Evolutionary conservation across 2,329 filamentous ascomycete genomes (phyloP).

Genomic region (Trichoderma sp.): DNA sequence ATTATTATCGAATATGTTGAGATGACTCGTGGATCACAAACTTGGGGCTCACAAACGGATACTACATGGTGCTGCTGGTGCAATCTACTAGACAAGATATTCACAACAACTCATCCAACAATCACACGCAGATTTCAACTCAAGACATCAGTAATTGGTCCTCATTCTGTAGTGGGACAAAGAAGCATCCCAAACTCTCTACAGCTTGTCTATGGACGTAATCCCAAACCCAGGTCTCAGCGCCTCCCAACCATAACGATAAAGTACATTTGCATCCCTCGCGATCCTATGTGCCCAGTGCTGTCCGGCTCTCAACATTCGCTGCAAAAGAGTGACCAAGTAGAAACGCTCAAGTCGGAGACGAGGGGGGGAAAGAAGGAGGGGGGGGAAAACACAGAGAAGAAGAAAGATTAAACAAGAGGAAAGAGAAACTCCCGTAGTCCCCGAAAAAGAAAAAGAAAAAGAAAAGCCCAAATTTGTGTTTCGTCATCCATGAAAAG

Average conservation of each 20-base stretch:
- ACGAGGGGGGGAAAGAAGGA: background rate
- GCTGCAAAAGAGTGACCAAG: constrained; percentile 19
- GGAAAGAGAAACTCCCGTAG: constrained; percentile 14
- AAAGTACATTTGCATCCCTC: constrained; percentile 22
- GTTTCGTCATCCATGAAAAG: constrained; percentile 15
- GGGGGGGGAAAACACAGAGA: constrained; percentile 8
- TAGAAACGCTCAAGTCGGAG: constrained; percentile 9
- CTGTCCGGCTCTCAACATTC: constrained; percentile 3
- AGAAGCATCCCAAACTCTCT: constrained; percentile 12
- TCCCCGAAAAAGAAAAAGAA: background rate
- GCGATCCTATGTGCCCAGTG: constrained; percentile 18
- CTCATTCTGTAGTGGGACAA: constrained; percentile 14
- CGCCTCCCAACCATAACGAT: constrained; percentile 15
- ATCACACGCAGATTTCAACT: background rate
- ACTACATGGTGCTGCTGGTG: no score
- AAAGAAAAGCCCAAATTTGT: constrained; percentile 9
- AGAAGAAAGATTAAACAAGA: constrained; percentile 3
- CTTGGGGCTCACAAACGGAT: no score
- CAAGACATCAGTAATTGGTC: background rate
- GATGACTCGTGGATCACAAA: no score
- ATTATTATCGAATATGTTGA: no score
- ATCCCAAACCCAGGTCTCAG: constrained; percentile 13
- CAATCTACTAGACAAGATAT: background rate
- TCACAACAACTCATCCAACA: background rate
- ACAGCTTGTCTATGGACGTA: constrained; percentile 18